Evolutionary conservation across 768 basidiomycete species (phyloP), one percentile per base, ranked within the genome.

Genomic region (Leccinum variicolor): DNA sequence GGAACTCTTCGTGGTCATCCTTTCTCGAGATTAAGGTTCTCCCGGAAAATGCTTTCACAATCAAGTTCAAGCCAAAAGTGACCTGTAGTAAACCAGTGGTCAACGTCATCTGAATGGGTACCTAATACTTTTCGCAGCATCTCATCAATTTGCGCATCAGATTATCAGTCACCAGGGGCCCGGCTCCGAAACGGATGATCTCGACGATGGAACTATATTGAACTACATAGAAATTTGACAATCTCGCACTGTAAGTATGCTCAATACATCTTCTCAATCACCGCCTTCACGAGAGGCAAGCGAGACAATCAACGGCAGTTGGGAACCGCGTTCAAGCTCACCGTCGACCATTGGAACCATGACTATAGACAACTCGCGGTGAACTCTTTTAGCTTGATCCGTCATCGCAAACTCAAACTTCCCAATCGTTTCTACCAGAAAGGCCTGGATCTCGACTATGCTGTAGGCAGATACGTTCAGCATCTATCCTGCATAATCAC

Each of bases 321-420:
- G 72, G 46, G 65, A 61, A 19, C 70, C 71, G 23, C 67, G 61
- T 26, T 64, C 64, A 6, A 58, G 48, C 53, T 74, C 70, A 26
- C 70, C 74, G 13, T 70, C 65, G 9, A 75, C 55, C 3, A 66
- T 72, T 13, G 73, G 74, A 33, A 66, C 58, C 72, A 75, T 73
- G n/a, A 72, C 60, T 21, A 62, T 19, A 31, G 66, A 66, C 31
- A 67, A 54, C 15, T 43, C 25, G 25, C 73, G 66, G 15, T 66
- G 54, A 43, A 79, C 57, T 29, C 54, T 65, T 46, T 69, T 61
- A 21, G 66, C 57, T 34, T 63, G 41, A 43, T 43, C 41, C 6
- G 41, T 43, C 41, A 43, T 43, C 39, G 64, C 58, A 59, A 86
- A 81, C 60, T 85, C 80, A 61, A 86, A 84, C 61, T 79, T 75